Evolutionary conservation across 768 basidiomycete genomes (phyloP).

Genomic region (Pholiota molesta): DNA sequence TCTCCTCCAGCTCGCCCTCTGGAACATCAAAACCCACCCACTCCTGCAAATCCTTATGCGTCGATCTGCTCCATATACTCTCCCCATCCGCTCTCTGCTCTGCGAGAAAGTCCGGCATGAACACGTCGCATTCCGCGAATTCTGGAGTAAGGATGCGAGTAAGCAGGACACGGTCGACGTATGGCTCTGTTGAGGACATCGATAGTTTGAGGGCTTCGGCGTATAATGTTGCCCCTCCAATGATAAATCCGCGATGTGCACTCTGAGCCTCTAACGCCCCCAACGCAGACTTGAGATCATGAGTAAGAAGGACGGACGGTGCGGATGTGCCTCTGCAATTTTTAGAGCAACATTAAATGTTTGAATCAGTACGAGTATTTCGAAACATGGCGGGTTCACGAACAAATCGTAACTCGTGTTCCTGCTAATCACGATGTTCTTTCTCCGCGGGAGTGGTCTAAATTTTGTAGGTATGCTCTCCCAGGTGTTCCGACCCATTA

Average conservation of each 20-base stretch:
- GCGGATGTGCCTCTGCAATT: constrained; percentile 21
- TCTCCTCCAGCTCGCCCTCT: constrained; percentile 77
- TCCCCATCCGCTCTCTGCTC: constrained; percentile 36
- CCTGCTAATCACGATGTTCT: constrained; percentile 79
- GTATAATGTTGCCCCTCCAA: constrained; percentile 92
- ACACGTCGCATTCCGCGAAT: constrained; percentile 85
- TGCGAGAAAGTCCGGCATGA: constrained; percentile 73
- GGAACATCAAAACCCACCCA: constrained; percentile 87
- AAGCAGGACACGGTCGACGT: constrained; percentile 83
- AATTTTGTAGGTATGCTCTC: constrained; percentile 90
- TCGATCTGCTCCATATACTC: constrained; percentile 55
- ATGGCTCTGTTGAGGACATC: constrained; percentile 32
- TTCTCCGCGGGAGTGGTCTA: constrained; percentile 74
- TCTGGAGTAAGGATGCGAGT: constrained; percentile 79
- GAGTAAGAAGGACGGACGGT: constrained; percentile 37
- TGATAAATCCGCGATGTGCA: constrained; percentile 74
- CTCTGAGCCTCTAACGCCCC: constrained; percentile 24
- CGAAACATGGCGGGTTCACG: constrained; percentile 26
- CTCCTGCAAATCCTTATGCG: constrained; percentile 63
- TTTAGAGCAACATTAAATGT: neutral
- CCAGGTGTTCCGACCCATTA: constrained; percentile 99
- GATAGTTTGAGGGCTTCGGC: constrained; percentile 57
- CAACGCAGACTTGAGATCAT: constrained; percentile 47
- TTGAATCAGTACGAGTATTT: neutral
- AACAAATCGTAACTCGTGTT: constrained; percentile 65